Percentiles rank a stretch among this genome's conserved stretches.
Conservation (phyloP, 2,329 filamentous ascomycete species). For the Cladophialophora yegresii region DNA sequence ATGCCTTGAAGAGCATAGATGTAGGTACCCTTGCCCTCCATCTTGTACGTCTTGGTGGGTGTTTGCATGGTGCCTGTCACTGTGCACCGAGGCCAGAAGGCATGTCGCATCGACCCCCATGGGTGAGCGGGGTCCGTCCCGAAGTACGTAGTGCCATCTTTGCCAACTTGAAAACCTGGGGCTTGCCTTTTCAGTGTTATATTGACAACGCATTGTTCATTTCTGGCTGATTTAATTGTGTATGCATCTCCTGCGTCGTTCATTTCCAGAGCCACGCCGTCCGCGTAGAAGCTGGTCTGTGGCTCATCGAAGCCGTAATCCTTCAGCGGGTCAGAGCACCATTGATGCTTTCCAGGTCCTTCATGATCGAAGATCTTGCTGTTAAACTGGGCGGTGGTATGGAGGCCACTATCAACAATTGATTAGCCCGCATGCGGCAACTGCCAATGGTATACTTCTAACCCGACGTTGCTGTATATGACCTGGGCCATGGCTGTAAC, state of each 20-base stretch:
- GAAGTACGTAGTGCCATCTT: conserved; percentile 79
- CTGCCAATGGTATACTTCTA: conserved; percentile 45
- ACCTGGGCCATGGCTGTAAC: conserved; percentile 79
- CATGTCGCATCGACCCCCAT: conserved; percentile 90
- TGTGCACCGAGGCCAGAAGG: conserved; percentile 87
- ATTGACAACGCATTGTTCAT: conserved; percentile 79
- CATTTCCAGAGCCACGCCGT: conserved; percentile 80
- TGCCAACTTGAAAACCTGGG: conserved; percentile 82
- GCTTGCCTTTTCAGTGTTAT: conserved; percentile 73
- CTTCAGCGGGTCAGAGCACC: conserved; percentile 76
- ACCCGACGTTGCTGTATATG: conserved; percentile 98
- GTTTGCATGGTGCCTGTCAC: conserved; percentile 84
- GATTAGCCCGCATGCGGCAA: conserved; percentile 16
- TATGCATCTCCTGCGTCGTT: conserved; percentile 81
- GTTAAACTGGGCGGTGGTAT: conserved; percentile 91
- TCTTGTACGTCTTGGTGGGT: conserved; percentile 75
- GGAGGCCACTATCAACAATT: conserved; percentile 67
- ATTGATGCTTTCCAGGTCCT: conserved; percentile 71
- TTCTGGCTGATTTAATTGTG: conserved; percentile 85
- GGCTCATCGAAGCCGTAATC: conserved; percentile 84
- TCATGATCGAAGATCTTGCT: conserved; percentile 84
- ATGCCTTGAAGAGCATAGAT: conserved; percentile 90
- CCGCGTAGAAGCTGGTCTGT: conserved; percentile 79
- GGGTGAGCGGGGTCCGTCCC: conserved; percentile 83
- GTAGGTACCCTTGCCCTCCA: conserved; percentile 78